phyloP scores from a whole-genome alignment of 1,284 basidiomycete species.

The Ustilago lituana region DNA sequence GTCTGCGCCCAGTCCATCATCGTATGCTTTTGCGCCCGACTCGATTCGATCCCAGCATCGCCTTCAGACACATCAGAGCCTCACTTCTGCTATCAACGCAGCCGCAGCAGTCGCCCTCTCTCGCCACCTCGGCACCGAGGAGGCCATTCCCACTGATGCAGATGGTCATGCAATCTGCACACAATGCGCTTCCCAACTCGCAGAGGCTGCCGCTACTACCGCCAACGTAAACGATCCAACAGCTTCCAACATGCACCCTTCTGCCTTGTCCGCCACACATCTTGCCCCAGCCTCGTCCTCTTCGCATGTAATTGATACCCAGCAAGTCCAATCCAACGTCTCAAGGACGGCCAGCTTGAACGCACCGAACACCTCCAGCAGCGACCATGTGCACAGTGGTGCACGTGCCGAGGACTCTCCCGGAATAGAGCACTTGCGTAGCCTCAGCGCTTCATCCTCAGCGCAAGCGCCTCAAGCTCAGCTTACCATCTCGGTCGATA shows the following conservation, averaged over 20 bases:
- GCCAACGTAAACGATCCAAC: not conserved
- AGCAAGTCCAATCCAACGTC: not conserved
- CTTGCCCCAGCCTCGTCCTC: not conserved
- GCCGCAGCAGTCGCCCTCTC: conserved; percentile 43
- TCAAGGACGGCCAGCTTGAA: not conserved
- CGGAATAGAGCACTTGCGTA: not conserved
- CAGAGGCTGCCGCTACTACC: not conserved
- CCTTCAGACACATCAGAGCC: conserved; percentile 34
- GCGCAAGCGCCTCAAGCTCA: conserved; percentile 8
- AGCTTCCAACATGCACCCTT: not conserved
- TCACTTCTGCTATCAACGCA: conserved; percentile 48
- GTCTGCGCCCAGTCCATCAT: conserved; percentile 44
- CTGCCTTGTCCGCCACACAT: not conserved
- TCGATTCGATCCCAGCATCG: conserved; percentile 38
- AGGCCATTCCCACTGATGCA: conserved; percentile 15
- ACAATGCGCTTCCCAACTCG: conserved; percentile 29
- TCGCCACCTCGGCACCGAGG: conserved; percentile 33
- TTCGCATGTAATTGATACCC: conserved; percentile 4
- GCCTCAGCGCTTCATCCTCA: not conserved
- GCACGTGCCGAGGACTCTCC: not conserved
- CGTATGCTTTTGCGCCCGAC: conserved; percentile 47
- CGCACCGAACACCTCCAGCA: not conserved
- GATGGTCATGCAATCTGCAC: conserved; percentile 41
- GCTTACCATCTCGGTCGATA: conserved; percentile 49
- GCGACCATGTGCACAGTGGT: too few relatives aligned